Evolutionary conservation across 768 basidiomycete genomes (phyloP).

Genomic region (Xerocomellus dryophilus): DNA sequence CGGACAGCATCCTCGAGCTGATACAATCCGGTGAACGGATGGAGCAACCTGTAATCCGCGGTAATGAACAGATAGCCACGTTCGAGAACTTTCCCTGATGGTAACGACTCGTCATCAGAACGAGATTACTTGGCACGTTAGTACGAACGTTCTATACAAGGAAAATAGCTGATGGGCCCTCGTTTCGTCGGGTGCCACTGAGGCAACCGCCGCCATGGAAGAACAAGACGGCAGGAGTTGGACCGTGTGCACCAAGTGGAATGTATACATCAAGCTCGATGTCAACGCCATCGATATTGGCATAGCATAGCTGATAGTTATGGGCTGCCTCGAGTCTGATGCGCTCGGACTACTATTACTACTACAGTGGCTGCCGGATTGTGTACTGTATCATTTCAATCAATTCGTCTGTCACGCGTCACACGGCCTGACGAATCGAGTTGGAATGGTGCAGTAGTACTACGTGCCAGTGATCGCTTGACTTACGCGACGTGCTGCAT

Average conservation of each 20-base stretch:
- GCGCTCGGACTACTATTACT: too few species aligned
- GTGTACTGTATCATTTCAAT: too few species aligned
- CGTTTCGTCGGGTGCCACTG: conserved; percentile 1
- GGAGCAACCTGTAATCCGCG: conserved; percentile 1
- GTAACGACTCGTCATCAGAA: not conserved
- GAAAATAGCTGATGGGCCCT: not conserved
- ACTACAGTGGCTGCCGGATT: too few species aligned
- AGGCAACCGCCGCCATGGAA: conserved; percentile 4
- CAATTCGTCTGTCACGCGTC: too few species aligned
- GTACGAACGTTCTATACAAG: conserved; percentile 4
- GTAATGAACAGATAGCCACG: conserved; percentile 1
- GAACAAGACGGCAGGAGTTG: not conserved
- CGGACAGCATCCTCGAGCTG: not conserved
- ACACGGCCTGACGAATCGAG: too few species aligned
- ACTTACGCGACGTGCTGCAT: too few species aligned
- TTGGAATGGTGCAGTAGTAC: too few species aligned
- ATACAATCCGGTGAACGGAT: conserved; percentile 1
- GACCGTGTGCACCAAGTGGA: not conserved
- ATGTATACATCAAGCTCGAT: not conserved
- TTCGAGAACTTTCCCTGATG: not conserved
- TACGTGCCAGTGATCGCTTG: too few species aligned
- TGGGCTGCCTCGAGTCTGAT: not conserved
- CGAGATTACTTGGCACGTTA: not conserved
- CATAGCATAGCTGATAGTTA: not conserved
- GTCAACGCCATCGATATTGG: not conserved